These are phyloP conservation scores for Aureobasidium sp. DNA, from an alignment of 2,329 filamentous ascomycete species.

Conservation along the genomic window DNA sequence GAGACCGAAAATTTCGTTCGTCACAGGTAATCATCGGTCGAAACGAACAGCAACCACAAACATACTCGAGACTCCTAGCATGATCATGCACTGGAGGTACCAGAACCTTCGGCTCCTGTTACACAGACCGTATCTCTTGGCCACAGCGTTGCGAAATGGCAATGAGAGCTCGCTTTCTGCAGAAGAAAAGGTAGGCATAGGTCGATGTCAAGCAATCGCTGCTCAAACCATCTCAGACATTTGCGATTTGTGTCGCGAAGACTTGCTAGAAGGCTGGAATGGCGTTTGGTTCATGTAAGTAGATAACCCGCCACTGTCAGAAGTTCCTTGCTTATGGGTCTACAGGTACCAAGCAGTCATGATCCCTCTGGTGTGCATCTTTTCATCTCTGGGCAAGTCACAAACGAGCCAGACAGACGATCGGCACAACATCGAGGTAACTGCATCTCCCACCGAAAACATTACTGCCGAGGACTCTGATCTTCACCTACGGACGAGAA, in stretches of 20 bases:
- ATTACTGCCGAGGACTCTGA: neutral
- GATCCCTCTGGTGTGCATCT: slow-evolving; percentile 67
- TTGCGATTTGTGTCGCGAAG: slow-evolving; percentile 58
- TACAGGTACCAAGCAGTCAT: slow-evolving; percentile 62
- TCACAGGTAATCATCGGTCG: neutral
- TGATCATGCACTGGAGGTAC: slow-evolving; percentile 76
- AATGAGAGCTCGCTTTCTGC: slow-evolving; percentile 45
- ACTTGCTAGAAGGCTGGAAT: slow-evolving; percentile 73
- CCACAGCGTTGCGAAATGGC: slow-evolving; percentile 47
- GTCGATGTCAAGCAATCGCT: slow-evolving; percentile 61
- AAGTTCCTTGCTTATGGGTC: neutral
- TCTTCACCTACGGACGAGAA: slow-evolving; percentile 20
- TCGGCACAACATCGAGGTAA: no score
- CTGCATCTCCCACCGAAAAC: no score
- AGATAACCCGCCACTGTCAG: neutral
- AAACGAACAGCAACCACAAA: slow-evolving; percentile 48
- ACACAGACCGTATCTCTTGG: slow-evolving; percentile 63
- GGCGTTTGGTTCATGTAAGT: slow-evolving; percentile 63
- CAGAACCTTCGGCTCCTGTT: slow-evolving; percentile 70
- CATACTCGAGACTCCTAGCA: slow-evolving; percentile 59
- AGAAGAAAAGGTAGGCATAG: slow-evolving; percentile 60
- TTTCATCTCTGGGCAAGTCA: slow-evolving; percentile 30
- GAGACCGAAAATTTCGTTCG: neutral
- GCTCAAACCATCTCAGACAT: slow-evolving; percentile 66
- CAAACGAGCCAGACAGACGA: neutral